Evolutionary conservation across 2,329 filamentous ascomycete species (phyloP), one percentile per base, ranked within the genome.

Genomic region (Plenodomus lindquistii): DNA sequence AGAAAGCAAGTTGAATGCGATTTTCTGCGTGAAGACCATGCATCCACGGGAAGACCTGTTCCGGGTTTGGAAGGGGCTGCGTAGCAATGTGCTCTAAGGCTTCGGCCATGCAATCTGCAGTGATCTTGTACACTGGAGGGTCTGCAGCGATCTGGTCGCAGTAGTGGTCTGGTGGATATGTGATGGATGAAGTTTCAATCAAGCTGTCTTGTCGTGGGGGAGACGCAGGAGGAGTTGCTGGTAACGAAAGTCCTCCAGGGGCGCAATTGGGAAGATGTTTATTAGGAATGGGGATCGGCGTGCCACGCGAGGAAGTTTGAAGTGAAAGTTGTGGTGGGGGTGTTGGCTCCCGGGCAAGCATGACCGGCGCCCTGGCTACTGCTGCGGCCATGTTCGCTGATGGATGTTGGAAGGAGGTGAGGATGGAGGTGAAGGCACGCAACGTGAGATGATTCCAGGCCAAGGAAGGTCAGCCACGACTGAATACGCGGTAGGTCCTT

Each of bases 21-120:
- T 99, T 99, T 52, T 88, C 84, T 0, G 89, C 86, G 65, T 97
- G 92, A 35, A 97, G 77, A 19, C 94, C 94, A 74, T 99, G 94
- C 19, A 97, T 79, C 94, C 94, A 99, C 2, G 94, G 94, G 65
- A 97, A 99, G 53, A 97, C 89, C 52, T 85, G 81, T n/a, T 87
- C 83, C 0, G 94, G 85, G 46, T 93, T 85, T 6, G 94, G 93
- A 19, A 97, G 79, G 1, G 91, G 87, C 65, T 96, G 91, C 2
- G 85, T 82, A 2, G 93, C 83, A 50, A 85, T 77, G 63, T 92
- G 84, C 56, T 95, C 85, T 27, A 97, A 68, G 1, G 93, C 91
- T 38, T 84, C 79, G 10, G 85, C 84, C 37, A 97, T 79, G 21
- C 83, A 82, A 35, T 79, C 76, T 22, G 87, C 84, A 65, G 85